Conservation (phyloP, 2,329 filamentous ascomycete genomes). For the Trichoderma atroviride region DNA sequence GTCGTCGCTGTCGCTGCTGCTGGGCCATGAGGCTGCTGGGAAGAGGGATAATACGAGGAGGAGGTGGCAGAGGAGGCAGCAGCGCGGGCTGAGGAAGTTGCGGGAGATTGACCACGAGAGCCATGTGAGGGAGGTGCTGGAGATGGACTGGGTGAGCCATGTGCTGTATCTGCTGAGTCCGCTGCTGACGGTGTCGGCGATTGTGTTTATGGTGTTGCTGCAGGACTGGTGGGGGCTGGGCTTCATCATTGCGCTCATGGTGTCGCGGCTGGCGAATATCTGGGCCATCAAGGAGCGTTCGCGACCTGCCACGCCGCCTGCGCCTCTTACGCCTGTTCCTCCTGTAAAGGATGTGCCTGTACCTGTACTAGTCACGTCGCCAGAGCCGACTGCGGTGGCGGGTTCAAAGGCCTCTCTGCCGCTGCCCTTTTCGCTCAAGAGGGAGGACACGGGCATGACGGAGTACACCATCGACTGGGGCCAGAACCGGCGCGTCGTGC, state of each 20-base stretch:
- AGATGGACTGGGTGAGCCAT: slow-evolving; percentile 52
- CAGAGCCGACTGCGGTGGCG: neutral
- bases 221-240: slow-evolving; percentile 56
- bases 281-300: slow-evolving; percentile 58
- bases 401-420: neutral
- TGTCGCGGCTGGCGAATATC: slow-evolving; percentile 59
- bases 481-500: slow-evolving; percentile 52
- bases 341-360: neutral
- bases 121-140: slow-evolving; percentile 25
- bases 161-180: slow-evolving; percentile 53
- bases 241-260: slow-evolving; percentile 52
- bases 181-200: slow-evolving; percentile 48
- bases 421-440: neutral
- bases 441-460: slow-evolving; percentile 30
- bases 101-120: slow-evolving; percentile 14
- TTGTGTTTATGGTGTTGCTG: slow-evolving; percentile 50
- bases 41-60: neutral
- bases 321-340: neutral
- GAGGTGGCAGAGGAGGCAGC: slow-evolving; percentile 8
- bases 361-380: neutral
- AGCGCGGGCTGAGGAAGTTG: slow-evolving; percentile 11
- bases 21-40: slow-evolving; percentile 2
- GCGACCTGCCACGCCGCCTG: neutral
- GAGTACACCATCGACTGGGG: slow-evolving; percentile 58
- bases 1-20: slow-evolving; percentile 6